Percentiles rank a stretch among this genome's conserved stretches.
Conservation (phyloP, 129 eudicot genomes). For the Silybum marianum region DNA sequence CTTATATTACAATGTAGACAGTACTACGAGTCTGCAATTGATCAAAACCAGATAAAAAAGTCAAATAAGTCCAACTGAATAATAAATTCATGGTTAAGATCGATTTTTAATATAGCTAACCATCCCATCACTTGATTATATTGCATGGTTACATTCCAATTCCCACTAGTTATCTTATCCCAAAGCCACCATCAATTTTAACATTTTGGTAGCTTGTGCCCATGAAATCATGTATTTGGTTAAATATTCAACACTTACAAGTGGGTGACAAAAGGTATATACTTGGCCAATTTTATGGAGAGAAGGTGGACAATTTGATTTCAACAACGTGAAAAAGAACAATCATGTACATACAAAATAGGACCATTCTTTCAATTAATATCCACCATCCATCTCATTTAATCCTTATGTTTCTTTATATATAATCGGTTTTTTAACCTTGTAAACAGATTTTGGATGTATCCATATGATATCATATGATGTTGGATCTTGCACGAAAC, state of each 20-base stretch:
- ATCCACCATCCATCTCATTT: background rate
- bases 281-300: conserved; percentile 12
- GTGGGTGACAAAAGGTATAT: conserved; percentile 15
- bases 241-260: conserved; percentile 11
- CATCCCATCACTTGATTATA: background rate
- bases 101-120: background rate
- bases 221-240: conserved; percentile 11
- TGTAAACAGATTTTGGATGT: background rate
- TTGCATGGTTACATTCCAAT: background rate
- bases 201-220: conserved; percentile 17
- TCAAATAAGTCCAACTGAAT: background rate
- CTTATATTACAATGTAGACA: background rate
- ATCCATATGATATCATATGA: background rate
- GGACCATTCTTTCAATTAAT: background rate
- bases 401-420: background rate
- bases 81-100: background rate
- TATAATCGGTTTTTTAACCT: background rate
- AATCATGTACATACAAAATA: background rate
- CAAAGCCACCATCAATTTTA: conserved; percentile 10
- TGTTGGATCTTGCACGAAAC: background rate
- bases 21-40: background rate
- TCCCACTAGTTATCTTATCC: conserved; percentile 26
- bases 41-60: background rate
- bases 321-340: conserved; percentile 3
- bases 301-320: conserved; percentile 19